Base-by-base conservation (phyloP, 75 land plant genomes). In the Pinus tabuliformis region DNA sequence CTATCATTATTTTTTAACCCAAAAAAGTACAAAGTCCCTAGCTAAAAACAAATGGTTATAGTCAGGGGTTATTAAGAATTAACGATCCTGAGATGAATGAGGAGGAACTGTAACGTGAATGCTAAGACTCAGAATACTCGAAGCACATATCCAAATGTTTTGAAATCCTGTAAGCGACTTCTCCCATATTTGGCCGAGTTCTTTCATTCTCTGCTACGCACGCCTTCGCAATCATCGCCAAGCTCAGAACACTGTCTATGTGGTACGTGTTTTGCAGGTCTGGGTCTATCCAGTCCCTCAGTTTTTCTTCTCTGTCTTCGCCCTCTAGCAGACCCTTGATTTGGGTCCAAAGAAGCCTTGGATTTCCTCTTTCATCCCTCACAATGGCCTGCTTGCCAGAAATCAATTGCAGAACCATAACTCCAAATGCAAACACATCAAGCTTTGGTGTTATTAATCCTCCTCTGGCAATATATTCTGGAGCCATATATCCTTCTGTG, bases 401-500 rank as follows among this genome's bases (percentile, higher is more conserved):
- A 56, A 82, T 56, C 16, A 82, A 58, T 62, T 82, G 82, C 78
- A 82, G 62, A 58, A 81, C 59, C 56, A 82, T 58, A 57, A 82
- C 83, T 24, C 84, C 84, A 64, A 82, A 82, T 45, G 84, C 82
- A 70, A 78, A 81, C 7, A 82, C 84, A 58, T 82, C 84, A 22
- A 71, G 73, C 58, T 86, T 84, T 52, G 86, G 52, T 4, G 86
- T 74, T 20, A 83, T 82, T 14, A 83, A 56, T 18, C 88, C 86
- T 8, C 88, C 86, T 28, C 37, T 26, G 3, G 74, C 60, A 18
- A n/a, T 20, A 57, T 86, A 80, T 79, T 83, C 86, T 14, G 88
- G 86, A 0, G 86, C 75, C 82, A 79, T 83, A 30, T 83, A 86
- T 45, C 87, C 86, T 57, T 86, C 77, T 39, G 83, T 77, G 36